A percentile compares a stretch with the other conserved stretches of the same genome.
Conservation (phyloP, 2,329 filamentous ascomycete genomes). For the Colletotrichum plurivorum region DNA sequence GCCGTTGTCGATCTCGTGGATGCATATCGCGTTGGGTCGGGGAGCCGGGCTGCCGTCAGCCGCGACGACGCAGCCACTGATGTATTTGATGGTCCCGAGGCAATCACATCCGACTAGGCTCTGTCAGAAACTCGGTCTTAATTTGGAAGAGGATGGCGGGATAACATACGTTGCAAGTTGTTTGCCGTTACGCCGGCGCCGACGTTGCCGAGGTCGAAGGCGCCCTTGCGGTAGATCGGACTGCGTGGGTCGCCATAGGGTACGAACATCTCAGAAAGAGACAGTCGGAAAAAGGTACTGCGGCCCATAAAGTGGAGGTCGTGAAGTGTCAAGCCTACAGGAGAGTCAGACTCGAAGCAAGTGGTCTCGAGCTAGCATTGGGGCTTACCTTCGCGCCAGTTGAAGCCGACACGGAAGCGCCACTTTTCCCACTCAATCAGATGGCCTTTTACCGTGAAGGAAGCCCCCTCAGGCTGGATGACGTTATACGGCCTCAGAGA, state of each 20-base stretch:
- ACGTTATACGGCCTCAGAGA: constrained; percentile 55
- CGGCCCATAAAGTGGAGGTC: constrained; percentile 73
- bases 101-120: constrained; percentile 41
- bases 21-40: constrained; percentile 80
- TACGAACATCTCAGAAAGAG: constrained; percentile 74
- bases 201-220: constrained; percentile 77
- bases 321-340: constrained; percentile 59
- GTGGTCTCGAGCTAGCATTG: not conserved
- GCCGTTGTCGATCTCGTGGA: constrained; percentile 82
- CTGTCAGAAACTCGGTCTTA: not conserved
- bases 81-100: constrained; percentile 67
- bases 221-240: constrained; percentile 76
- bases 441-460: constrained; percentile 48
- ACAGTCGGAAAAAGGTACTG: constrained; percentile 72
- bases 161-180: constrained; percentile 58
- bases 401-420: constrained; percentile 72
- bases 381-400: constrained; percentile 62
- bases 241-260: constrained; percentile 74
- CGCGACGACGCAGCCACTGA: constrained; percentile 69
- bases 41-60: constrained; percentile 74
- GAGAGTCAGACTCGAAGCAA: not conserved
- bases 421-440: constrained; percentile 49
- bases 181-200: constrained; percentile 76
- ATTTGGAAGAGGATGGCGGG: fast-evolving
- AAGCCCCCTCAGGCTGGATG: constrained; percentile 53